Base-by-base conservation (phyloP, 2,329 filamentous ascomycete species). In the Fusarium sublunatum region DNA sequence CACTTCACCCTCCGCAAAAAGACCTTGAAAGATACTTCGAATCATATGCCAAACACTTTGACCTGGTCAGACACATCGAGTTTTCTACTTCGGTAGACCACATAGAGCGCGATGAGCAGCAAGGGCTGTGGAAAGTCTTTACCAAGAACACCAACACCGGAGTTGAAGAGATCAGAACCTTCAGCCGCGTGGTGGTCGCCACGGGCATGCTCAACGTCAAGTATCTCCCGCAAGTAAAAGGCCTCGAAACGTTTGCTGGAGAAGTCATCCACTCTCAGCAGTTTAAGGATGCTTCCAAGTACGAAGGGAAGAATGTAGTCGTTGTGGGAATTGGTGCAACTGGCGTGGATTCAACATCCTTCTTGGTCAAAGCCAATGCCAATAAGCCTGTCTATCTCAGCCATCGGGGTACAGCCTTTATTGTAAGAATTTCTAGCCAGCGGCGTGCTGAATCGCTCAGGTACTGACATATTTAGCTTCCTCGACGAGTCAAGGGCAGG, bases 281-380 rank as follows among this genome's bases (percentile, higher is more conserved):
- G 15, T 78, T 76, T 50, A 75, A 76, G 15, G 68, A 68, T 62
- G 58, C 67, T 2, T 52, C 59, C 7, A 64, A 64, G 26, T 81
- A 79, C 60, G 68, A 72, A 12, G 76, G 72, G 9, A 78, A 81
- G 66, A 80, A 73, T n/a, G 76, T 83, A 3, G 61, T 83, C 6
- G 73, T 83, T 0, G 72, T 83, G 6, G 81, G 81, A n/a, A 66
- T 80, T n/a, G 76, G 78, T 13, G 76, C 75, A 36, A 79, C 76
- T 2, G 72, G 70, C 12, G 66, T 66, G 1, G 72, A 74, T 34
- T 62, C 69, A 2, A 73, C 34, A 52, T 71, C 39, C 47, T 81
- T 53, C 61, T 74, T 45, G 65, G 72, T 26, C 59, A 75, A 61
- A n/a, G 64, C 48, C 8, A 64, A 59, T 25, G 75, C 78, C 7